Evolutionary conservation across 2,329 filamentous ascomycete genomes (phyloP).

Genomic region (Seiridium unicorne): DNA sequence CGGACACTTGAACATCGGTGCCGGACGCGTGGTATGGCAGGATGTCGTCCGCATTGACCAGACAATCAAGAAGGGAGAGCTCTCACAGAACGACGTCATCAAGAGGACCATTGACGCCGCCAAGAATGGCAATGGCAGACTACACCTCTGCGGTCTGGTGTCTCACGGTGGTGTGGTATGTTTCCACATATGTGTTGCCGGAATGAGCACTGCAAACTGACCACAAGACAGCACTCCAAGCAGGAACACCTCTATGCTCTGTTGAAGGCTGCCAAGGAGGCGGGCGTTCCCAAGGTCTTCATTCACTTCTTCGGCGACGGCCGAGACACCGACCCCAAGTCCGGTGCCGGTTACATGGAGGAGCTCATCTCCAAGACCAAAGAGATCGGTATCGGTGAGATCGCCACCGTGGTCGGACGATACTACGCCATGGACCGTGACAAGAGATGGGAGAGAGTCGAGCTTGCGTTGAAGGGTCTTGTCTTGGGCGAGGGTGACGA

Average conservation of each 20-base stretch:
- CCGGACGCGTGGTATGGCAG: slow-evolving; percentile 97
- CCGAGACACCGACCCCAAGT: slow-evolving; percentile 97
- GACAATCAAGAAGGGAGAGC: slow-evolving; percentile 80
- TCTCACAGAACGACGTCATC: slow-evolving; percentile 75
- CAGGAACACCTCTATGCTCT: slow-evolving; percentile 89
- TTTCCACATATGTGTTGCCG: not conserved
- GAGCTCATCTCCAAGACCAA: slow-evolving; percentile 77
- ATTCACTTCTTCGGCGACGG: slow-evolving; percentile 99
- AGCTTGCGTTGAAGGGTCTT: slow-evolving; percentile 85
- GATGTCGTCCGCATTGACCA: slow-evolving; percentile 95
- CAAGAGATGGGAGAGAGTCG: slow-evolving; percentile 96
- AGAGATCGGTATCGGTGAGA: slow-evolving; percentile 81
- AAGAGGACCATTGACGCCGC: slow-evolving; percentile 74
- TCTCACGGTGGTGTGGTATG: slow-evolving; percentile 84
- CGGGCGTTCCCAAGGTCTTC: slow-evolving; percentile 84
- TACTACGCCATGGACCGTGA: slow-evolving; percentile 99
- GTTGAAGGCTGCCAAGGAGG: slow-evolving; percentile 85
- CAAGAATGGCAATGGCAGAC: slow-evolving; percentile 83
- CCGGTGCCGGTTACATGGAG: slow-evolving; percentile 82
- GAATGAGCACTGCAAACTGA: slow-evolving; percentile 11
- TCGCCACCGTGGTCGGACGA: slow-evolving; percentile 89
- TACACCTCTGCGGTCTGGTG: slow-evolving; percentile 89
- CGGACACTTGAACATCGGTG: slow-evolving; percentile 97
- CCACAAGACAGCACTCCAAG: slow-evolving; percentile 70
- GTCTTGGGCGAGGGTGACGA: slow-evolving; percentile 84